A percentile compares a stretch with the other conserved stretches of the same genome.
phyloP scores from a whole-genome alignment of 306 rosid genomes.

The Senna tora region DNA sequence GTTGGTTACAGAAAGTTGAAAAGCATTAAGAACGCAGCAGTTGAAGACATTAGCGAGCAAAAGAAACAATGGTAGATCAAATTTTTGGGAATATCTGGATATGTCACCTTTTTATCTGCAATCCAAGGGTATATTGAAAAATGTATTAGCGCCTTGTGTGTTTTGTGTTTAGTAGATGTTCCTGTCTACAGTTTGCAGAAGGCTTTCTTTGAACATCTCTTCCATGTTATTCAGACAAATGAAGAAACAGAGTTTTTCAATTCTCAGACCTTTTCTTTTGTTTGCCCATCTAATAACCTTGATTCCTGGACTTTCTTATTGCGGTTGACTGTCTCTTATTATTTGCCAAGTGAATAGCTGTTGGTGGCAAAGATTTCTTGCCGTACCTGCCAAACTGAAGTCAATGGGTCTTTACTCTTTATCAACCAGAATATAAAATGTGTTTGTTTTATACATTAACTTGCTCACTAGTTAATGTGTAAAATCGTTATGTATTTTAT shows the following conservation, averaged over 20 bases:
- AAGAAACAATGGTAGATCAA: conserved; percentile 30
- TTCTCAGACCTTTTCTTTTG: background rate
- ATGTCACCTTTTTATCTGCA: conserved; percentile 28
- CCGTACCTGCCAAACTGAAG: background rate
- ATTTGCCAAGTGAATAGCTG: background rate
- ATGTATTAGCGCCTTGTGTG: conserved; percentile 34
- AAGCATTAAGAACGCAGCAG: conserved; percentile 49
- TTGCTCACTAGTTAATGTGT: too few relatives aligned
- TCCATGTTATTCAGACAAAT: conserved; percentile 35
- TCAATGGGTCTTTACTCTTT: too few relatives aligned
- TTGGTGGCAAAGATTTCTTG: background rate
- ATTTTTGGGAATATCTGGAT: conserved; percentile 25
- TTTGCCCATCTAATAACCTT: conserved; percentile 8
- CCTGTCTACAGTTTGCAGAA: conserved; percentile 38
- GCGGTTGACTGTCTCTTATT: background rate
- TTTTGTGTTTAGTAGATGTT: conserved; percentile 33
- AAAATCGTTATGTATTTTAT: too few relatives aligned
- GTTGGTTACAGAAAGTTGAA: conserved; percentile 72
- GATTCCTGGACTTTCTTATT: background rate
- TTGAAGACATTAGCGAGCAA: conserved; percentile 46
- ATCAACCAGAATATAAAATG: too few relatives aligned
- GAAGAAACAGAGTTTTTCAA: conserved; percentile 13
- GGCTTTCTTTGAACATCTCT: conserved; percentile 33
- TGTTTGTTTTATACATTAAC: too few relatives aligned
- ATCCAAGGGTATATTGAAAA: conserved; percentile 30